Percentiles rank a stretch among this genome's conserved stretches.
Evolutionary conservation across 306 rosid species (phyloP).

Genomic region (Phaseolus lunatus): DNA sequence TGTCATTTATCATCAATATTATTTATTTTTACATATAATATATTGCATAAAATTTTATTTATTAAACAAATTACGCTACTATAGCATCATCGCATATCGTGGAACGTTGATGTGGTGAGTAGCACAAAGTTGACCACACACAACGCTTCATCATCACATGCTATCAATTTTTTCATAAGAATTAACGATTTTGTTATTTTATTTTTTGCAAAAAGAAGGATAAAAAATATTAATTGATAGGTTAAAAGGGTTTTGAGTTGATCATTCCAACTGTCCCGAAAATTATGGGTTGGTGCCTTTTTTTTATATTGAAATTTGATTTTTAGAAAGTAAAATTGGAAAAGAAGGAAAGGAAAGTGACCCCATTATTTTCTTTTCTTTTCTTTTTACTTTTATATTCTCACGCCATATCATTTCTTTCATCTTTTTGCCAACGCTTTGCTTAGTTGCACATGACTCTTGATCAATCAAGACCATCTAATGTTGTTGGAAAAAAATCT

Average conservation of each 20-base stretch:
- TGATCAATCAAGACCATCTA: not conserved
- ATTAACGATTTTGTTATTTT: slow-evolving; percentile 7
- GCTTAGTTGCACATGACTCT: not conserved
- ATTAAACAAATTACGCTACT: not conserved
- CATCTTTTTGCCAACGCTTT: slow-evolving; percentile 4
- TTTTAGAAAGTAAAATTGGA: not conserved
- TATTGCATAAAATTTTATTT: not conserved
- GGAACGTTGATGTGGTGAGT: not conserved
- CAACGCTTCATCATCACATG: slow-evolving; percentile 23
- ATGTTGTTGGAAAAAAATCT: too few relatives aligned
- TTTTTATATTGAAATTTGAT: slow-evolving; percentile 28
- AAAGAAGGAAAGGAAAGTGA: slow-evolving; percentile 36
- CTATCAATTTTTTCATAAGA: not conserved
- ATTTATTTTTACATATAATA: not conserved
- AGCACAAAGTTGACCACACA: slow-evolving; percentile 14
- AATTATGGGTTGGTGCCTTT: slow-evolving; percentile 40
- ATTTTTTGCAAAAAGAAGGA: not conserved
- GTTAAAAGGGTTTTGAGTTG: slow-evolving; percentile 8
- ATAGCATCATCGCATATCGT: not conserved
- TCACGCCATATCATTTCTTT: slow-evolving; percentile 16
- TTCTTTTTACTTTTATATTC: slow-evolving; percentile 22
- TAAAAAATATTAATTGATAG: not conserved
- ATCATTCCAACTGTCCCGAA: slow-evolving; percentile 41
- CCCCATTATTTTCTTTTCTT: slow-evolving; percentile 1
- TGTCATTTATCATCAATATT: not conserved